Evolutionary conservation across 768 basidiomycete genomes (phyloP), one percentile per base, ranked within the genome.

Genomic region (Xerocomellus chrysenteron): DNA sequence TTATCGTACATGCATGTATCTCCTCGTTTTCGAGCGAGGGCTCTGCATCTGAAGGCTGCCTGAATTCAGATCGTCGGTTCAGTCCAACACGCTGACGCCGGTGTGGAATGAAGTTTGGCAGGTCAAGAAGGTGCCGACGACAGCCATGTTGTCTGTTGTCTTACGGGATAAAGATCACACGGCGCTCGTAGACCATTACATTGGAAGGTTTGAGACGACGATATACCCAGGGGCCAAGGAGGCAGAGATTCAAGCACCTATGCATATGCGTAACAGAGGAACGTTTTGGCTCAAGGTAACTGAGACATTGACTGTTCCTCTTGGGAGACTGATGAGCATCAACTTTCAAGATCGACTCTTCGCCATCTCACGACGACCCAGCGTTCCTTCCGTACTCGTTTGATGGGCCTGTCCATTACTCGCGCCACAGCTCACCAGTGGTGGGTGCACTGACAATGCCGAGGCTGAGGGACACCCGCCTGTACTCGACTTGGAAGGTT

Each of bases 401-500:
- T 71, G 82, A 86, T 59, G 88, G 90, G 0, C 89, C 88, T 30
- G 76, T 88, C 52, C 85, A 86, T 48, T 91, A 78, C 69, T 84
- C 88, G 13, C 76, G 81, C 5, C 88, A 92, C 65, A 82, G 75
- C 70, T 90, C 87, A 4, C 88, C 88, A 0, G 85, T 84, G 0
- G 78, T 88, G 42, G 90, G 89, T 28, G 74, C 72, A 5, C 70
- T 90, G 33, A 85, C 87, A 17, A 81, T 82, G 33, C 85, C 87
- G 16, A 81, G 82, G 56, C 68, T 86, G 51, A 79, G 83, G 64
- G 81, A 83, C 57, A 77, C 75, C 0, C 82, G 86, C 0, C 74
- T 89, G 24, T 91, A 90, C 66, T 84, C 86, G 37, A 92, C 90
- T 1, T 92, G 90, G 90, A 90, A 90, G 67, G 50, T 85, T 60